Evolutionary conservation across 495 filamentous ascomycete species (phyloP), one percentile per base, ranked within the genome.

Genomic region (Aspergillus avenaceus): DNA sequence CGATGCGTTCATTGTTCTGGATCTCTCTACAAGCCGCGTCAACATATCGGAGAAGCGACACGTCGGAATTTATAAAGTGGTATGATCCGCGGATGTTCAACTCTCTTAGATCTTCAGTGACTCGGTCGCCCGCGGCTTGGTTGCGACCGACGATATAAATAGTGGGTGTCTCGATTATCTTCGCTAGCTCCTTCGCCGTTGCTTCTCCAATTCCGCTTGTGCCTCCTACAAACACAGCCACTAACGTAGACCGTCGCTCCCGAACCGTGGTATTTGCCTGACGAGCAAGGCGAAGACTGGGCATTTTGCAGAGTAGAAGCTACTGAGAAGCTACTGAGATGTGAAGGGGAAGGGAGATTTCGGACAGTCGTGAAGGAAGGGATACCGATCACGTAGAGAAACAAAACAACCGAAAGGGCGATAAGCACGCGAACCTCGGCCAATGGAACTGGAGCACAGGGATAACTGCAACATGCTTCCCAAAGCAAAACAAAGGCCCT

Each of bases 161-260:
- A 4, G 61, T 57, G 28, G 81, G 43, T 61, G 73, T 25, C 13
- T 65, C 41, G 5, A 59, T 53, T 4, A 79, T 61, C 36, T 73
- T 48, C 27, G 76, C 78, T 38, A 86, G 81, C 40, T 72, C 49
- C 50, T 70, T 78, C 25, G 85, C 58, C 0, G 82, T 74, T 6
- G 64, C 50, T 53, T 80, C 73, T 26, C 82, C 85, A 46, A 88
- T 78, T 27, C 82, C 85, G 34, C 71, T 75, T 0, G 85, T 88
- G 16, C 64, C 84, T 24, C 85, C 83, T 8, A 81, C 77, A 55
- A 84, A 83, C 44, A 85, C 73, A 22, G 74, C 79, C 1, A 79
- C 71, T 0, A 80, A 58, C 6, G 8, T 38, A 6, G 14, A 8
- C 8, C 16, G 34, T 21, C 16, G 34, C 16, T 21, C 14, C 6